Percentiles rank a stretch among this genome's conserved stretches.
phyloP scores from a whole-genome alignment of 2,329 filamentous ascomycete genomes.

The Pyrenophora tritici-repentis region DNA sequence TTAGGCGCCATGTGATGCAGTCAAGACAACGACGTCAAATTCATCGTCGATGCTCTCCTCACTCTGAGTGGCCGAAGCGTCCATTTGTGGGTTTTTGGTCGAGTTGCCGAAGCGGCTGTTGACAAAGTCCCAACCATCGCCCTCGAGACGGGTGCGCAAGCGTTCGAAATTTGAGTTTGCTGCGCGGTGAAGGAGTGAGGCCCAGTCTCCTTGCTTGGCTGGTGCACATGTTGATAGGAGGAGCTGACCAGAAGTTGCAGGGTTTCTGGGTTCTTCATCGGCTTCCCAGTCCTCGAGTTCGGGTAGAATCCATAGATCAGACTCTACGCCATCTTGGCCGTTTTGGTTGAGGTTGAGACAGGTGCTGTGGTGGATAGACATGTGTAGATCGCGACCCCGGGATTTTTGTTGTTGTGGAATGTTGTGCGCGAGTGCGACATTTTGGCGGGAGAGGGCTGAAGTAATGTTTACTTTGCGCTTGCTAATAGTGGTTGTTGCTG shows the following conservation, averaged over 20 bases:
- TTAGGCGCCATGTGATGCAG: constrained; percentile 3
- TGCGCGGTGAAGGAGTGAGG: constrained; percentile 30
- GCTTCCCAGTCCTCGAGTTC: constrained; percentile 40
- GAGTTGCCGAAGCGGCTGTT: constrained; percentile 34
- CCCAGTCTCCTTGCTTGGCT: constrained; percentile 14
- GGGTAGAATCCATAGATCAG: constrained; percentile 40
- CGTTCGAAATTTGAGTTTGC: constrained; percentile 39
- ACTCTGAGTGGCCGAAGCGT: constrained; percentile 11
- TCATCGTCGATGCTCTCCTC: constrained; percentile 42
- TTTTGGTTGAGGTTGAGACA: constrained; percentile 27
- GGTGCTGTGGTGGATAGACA: constrained; percentile 31
- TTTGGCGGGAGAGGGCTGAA: neutral
- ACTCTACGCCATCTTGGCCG: constrained; percentile 20
- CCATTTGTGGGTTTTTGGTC: constrained; percentile 20
- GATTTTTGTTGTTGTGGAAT: neutral
- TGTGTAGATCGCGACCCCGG: neutral
- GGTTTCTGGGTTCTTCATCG: constrained; percentile 6
- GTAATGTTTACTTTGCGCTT: constrained; percentile 14
- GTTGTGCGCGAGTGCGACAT: constrained; percentile 11
- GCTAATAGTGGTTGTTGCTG: constrained; percentile 9
- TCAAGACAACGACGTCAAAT: constrained; percentile 42
- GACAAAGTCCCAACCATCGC: constrained; percentile 44
- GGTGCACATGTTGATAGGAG: neutral
- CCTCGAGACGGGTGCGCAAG: constrained; percentile 34
- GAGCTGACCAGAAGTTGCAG: neutral